Evolutionary conservation across 495 filamentous ascomycete genomes (phyloP).

Genomic region (Astrothelium subdiscretum): DNA sequence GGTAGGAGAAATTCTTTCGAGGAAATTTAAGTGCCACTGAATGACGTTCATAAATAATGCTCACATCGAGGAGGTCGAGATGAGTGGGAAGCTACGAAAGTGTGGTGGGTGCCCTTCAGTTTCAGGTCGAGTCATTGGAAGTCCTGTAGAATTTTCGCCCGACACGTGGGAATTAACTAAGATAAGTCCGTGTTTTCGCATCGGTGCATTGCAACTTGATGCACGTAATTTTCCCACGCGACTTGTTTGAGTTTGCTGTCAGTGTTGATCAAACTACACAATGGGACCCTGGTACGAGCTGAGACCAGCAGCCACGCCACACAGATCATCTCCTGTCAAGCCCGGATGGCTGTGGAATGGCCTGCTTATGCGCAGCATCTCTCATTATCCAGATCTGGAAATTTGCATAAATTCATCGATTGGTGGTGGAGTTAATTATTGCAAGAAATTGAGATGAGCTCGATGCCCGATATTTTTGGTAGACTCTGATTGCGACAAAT

Average conservation of each 20-base stretch:
- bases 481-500: too few species aligned
- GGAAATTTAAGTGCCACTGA: not conserved
- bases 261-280: not conserved
- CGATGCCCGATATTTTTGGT: not conserved
- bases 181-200: not conserved
- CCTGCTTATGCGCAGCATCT: too few species aligned
- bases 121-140: not conserved
- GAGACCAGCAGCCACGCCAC: not conserved
- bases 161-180: not conserved
- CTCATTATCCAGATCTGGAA: not conserved
- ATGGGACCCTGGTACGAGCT: not conserved
- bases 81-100: not conserved
- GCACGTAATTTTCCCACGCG: not conserved
- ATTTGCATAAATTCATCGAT: not conserved
- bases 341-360: not conserved
- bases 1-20: slow-evolving; percentile 44
- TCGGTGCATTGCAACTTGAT: not conserved
- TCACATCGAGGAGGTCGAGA: not conserved
- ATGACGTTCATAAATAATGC: not conserved
- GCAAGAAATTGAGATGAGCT: not conserved
- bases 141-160: not conserved
- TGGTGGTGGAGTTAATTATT: too few species aligned
- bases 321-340: not conserved
- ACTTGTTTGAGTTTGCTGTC: not conserved
- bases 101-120: not conserved